Conservation (phyloP, 2,329 filamentous ascomycete species). For the Fusarium luffae region DNA sequence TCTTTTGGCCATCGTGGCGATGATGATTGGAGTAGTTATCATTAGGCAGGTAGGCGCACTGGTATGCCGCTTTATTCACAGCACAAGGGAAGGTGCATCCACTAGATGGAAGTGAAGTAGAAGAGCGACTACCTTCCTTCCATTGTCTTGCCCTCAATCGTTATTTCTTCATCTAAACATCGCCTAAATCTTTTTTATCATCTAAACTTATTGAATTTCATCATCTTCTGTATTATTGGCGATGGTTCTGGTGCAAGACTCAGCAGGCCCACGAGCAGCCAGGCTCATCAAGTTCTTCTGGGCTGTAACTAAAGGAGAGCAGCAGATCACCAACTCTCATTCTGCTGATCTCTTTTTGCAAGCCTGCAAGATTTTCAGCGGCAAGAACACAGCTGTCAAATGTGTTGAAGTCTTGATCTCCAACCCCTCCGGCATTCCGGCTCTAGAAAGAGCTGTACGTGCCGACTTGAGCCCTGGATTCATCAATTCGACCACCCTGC, state of each 20-base stretch:
- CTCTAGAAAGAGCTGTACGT: slow-evolving; percentile 44
- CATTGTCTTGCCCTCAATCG: neutral
- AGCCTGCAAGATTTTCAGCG: slow-evolving; percentile 27
- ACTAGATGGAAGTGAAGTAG: neutral
- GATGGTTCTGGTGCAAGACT: slow-evolving; percentile 17
- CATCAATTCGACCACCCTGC: slow-evolving; percentile 36
- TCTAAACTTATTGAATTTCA: neutral
- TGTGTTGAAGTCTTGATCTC: slow-evolving; percentile 47
- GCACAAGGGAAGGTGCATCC: slow-evolving; percentile 19
- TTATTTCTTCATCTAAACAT: neutral
- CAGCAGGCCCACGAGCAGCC: slow-evolving; percentile 15
- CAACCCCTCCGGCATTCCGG: slow-evolving; percentile 33
- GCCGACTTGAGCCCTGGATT: slow-evolving; percentile 44
- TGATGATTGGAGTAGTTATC: slow-evolving; percentile 3
- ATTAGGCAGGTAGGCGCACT: slow-evolving; percentile 14
- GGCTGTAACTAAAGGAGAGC: slow-evolving; percentile 30
- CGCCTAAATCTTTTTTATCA: too few species aligned
- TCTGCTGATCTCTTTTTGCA: slow-evolving; percentile 47
- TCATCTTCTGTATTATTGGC: neutral
- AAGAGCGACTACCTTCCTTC: too few species aligned
- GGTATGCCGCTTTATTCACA: neutral
- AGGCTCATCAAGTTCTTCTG: slow-evolving; percentile 36
- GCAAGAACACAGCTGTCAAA: slow-evolving; percentile 27
- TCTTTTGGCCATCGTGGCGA: slow-evolving; percentile 7
- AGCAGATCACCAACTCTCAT: slow-evolving; percentile 17